phyloP scores from a whole-genome alignment of 2,329 filamentous ascomycete species.

The Ophiostoma perfectum region DNA sequence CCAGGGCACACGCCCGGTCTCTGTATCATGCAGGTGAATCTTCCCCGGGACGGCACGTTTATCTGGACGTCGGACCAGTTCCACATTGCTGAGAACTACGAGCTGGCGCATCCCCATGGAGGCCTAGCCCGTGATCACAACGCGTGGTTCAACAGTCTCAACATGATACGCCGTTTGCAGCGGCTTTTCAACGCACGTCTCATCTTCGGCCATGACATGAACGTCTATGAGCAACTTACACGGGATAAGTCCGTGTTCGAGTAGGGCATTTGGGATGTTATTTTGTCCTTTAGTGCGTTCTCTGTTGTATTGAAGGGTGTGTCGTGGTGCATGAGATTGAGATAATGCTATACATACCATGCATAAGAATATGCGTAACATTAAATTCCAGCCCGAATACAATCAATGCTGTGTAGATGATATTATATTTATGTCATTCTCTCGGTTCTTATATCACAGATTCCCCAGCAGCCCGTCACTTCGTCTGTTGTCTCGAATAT shows the following conservation, averaged over 20 bases:
- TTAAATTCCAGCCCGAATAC: too few relatives aligned
- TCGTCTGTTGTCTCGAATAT: too few relatives aligned
- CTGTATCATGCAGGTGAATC: conserved; percentile 21
- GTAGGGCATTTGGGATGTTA: too few relatives aligned
- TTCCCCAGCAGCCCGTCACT: too few relatives aligned
- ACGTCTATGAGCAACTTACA: background rate
- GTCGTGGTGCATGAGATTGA: too few relatives aligned
- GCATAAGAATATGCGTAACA: too few relatives aligned
- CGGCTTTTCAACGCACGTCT: conserved; percentile 19
- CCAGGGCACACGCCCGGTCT: conserved; percentile 20
- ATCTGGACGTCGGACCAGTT: conserved; percentile 23
- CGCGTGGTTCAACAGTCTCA: conserved; percentile 20
- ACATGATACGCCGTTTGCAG: conserved; percentile 19
- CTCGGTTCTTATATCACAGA: too few relatives aligned
- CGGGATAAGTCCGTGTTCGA: conserved; percentile 14
- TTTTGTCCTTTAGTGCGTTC: too few relatives aligned
- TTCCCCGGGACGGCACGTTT: conserved; percentile 18
- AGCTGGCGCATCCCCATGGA: conserved; percentile 19
- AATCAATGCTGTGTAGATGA: too few relatives aligned
- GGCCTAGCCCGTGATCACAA: conserved; percentile 21
- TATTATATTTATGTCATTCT: too few relatives aligned
- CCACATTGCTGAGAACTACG: conserved; percentile 21
- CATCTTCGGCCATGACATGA: conserved; percentile 18
- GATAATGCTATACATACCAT: too few relatives aligned
- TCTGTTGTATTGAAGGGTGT: too few relatives aligned